A percentile compares a stretch with the other conserved stretches of the same genome.
Conservation (phyloP, 768 basidiomycete species). For the Sarcomyxa edulis region DNA sequence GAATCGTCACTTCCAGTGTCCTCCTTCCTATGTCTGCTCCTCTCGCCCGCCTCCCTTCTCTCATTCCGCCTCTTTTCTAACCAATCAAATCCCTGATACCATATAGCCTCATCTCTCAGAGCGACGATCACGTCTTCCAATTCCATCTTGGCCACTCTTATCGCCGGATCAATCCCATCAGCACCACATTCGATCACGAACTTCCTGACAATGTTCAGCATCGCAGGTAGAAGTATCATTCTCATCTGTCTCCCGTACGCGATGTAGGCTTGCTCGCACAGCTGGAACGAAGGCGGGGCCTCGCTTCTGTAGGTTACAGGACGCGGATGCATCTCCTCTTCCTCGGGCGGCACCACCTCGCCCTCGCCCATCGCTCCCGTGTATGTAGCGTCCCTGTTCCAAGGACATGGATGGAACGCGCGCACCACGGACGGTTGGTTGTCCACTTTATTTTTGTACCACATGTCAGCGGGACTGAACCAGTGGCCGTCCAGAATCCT, state of each 20-base stretch:
- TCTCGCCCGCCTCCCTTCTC: slow-evolving; percentile 18
- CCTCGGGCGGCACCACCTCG: slow-evolving; percentile 16
- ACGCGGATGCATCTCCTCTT: slow-evolving; percentile 41
- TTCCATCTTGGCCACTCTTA: slow-evolving; percentile 48
- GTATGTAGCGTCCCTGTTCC: slow-evolving; percentile 36
- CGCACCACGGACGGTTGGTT: slow-evolving; percentile 31
- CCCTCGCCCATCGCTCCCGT: slow-evolving; percentile 17
- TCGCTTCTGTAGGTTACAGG: slow-evolving; percentile 41
- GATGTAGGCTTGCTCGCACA: slow-evolving; percentile 62
- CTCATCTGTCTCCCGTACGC: slow-evolving; percentile 57
- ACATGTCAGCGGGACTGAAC: slow-evolving; percentile 70
- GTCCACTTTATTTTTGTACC: slow-evolving; percentile 38
- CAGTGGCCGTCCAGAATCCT: slow-evolving; percentile 74
- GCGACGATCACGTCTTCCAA: slow-evolving; percentile 56
- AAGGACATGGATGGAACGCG: slow-evolving; percentile 58
- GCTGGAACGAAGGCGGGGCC: slow-evolving; percentile 52
- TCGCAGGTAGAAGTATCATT: slow-evolving; percentile 54
- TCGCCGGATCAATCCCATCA: slow-evolving; percentile 43
- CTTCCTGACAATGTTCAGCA: slow-evolving; percentile 65
- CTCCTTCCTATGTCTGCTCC: slow-evolving; percentile 17
- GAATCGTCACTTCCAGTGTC: slow-evolving; percentile 49
- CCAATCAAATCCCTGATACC: slow-evolving; percentile 77
- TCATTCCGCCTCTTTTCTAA: slow-evolving; percentile 40
- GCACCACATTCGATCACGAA: slow-evolving; percentile 56
- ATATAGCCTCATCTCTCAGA: slow-evolving; percentile 56